Conservation (phyloP, 2,329 filamentous ascomycete species). For the Peltaster fructicola region DNA sequence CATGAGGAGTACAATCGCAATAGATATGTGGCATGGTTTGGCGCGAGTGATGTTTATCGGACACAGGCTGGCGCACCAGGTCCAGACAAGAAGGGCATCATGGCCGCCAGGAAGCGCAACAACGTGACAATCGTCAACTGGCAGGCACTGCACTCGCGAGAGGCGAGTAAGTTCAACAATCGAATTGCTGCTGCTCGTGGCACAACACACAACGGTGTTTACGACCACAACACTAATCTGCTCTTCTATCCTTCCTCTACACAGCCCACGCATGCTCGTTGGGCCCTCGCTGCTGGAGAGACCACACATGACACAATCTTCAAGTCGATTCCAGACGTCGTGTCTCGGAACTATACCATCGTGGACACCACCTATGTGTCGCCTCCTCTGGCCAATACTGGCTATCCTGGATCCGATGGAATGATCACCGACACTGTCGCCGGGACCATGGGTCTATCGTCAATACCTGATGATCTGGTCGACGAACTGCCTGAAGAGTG, state of each 20-base stretch:
- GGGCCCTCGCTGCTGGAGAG: slow-evolving; percentile 27
- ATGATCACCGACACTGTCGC: slow-evolving; percentile 27
- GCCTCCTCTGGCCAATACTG: slow-evolving; percentile 39
- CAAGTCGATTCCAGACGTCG: slow-evolving; percentile 34
- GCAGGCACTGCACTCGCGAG: slow-evolving; percentile 86
- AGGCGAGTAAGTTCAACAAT: slow-evolving; percentile 84
- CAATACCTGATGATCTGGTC: slow-evolving; percentile 46
- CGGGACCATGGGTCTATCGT: slow-evolving; percentile 39
- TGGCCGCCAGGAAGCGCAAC: slow-evolving; percentile 57
- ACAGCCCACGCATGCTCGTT: slow-evolving; percentile 75
- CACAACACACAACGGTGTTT: slow-evolving; percentile 56
- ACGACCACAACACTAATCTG: slow-evolving; percentile 84
- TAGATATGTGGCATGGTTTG: slow-evolving; percentile 97
- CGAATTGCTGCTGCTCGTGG: slow-evolving; percentile 50
- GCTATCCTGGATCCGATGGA: slow-evolving; percentile 41
- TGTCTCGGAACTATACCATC: slow-evolving; percentile 45
- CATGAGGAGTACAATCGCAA: slow-evolving; percentile 95
- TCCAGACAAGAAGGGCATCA: slow-evolving; percentile 42
- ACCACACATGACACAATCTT: slow-evolving; percentile 25
- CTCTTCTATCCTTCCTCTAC: slow-evolving; percentile 77
- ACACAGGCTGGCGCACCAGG: slow-evolving; percentile 32
- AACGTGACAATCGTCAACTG: slow-evolving; percentile 88
- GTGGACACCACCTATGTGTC: slow-evolving; percentile 42
- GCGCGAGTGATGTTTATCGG: slow-evolving; percentile 89
- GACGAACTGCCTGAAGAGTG: slow-evolving; percentile 53